Evolutionary conservation across 345 rosid genomes (phyloP), one percentile per base, ranked within the genome.

Genomic region (Eutrema japonicum): DNA sequence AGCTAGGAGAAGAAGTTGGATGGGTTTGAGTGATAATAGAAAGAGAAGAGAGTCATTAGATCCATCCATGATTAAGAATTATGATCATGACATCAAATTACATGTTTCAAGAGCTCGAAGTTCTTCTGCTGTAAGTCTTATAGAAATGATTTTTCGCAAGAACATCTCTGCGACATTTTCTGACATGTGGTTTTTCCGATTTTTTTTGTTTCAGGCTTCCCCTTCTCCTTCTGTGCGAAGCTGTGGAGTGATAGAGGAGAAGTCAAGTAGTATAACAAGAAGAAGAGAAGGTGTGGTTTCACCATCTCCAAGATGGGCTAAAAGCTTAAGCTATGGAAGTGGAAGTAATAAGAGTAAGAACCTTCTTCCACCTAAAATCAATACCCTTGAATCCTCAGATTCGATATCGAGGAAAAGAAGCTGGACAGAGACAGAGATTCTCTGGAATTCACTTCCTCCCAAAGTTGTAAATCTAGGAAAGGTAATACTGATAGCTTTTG

Each of bases 361-460:
- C 42, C 66, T 56, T 38, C 66, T 73, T 36, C 62, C 79, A 41
- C 70, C 58, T 27, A 82, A 68, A 80, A 49, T 35, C 47, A 47
- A 58, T 26, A 13, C 56, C 8, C 64, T 70, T 22, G 85, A 69
- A 56, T 66, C 74, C 22, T n/a, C 33, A 9, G 57, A 76, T 50
- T 72, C 67, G 48, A 62, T 70, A 58, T 65, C 72, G 55, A 50
- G 50, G 53, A 74, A 82, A 12, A 77, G 72, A 61, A 68, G 38
- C 58, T 62, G 77, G 16, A 66, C 56, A 33, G 88, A 82, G 50
- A 71, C 70, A 54, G 71, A 68, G 68, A 82, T 82, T 57, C 43
- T 81, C 16, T 85, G 91, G 93, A 82, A 79, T 56, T 71, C 83
- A 32, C 86, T 89, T 72, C 86, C 96, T 57, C 70, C 89, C 5